Base-by-base conservation (phyloP, 2,329 filamentous ascomycete species). In the Clonostachys solani region DNA sequence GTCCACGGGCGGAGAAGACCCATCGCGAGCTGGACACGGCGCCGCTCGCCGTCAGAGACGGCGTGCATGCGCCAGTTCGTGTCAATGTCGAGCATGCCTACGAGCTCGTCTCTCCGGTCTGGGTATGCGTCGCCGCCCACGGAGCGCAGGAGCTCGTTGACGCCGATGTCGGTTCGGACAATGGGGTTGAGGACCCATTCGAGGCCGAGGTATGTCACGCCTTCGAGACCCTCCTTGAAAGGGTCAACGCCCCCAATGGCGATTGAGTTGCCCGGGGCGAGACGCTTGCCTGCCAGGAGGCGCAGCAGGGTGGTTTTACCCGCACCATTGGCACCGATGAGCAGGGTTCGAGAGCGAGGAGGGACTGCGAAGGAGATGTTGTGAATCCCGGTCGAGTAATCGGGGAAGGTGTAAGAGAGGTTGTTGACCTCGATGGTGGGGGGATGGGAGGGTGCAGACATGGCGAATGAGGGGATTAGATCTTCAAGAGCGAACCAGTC, bases 161-260 rank as follows among this genome's bases (percentile, higher is more conserved):
- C 92, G 49, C 89, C 90, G 56, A 99, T 96, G 67, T 99, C 94
- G 33, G 87, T 95, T 45, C 92, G 87, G 43, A 97, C 94, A 59
- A 97, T 95, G 43, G 89, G 89, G 73, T 97, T 97, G 10, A 99
- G 80, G 4, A 97, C 94, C 94, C 94, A 99, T 75, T 99, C 94
- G 1, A 96, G 82, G 1, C 94, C 94, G 8, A 99, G 86, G 68
- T 99, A 99, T 18, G 92, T 97, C 33, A 99, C 92, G 52, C 94
- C 94, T 69, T 96, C 89, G 29, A 96, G 82, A 12, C 86, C 83
- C 35, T 91, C 80, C 65, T 89, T 87, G 80, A 99, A 99, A 9
- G 94, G 94, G 68, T 99, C 94, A 43, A 89, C 82, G 52, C 88
- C 89, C 43, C 82, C 86, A 52, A 99, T 85, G 59, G 72, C 74